Evolutionary conservation across 306 rosid genomes (phyloP).

Genomic region (Quercus variabilis): DNA sequence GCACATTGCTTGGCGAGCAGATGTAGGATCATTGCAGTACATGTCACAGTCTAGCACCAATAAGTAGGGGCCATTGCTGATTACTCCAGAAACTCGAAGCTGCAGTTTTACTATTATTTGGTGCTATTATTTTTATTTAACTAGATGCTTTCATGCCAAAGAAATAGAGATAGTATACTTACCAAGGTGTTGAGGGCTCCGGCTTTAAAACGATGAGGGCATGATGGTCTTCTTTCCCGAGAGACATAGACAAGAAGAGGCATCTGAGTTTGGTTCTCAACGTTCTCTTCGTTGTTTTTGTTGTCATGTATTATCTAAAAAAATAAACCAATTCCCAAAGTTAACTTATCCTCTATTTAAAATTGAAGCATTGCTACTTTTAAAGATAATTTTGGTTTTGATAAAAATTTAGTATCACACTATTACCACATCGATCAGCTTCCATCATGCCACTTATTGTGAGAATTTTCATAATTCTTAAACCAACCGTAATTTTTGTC

Average conservation of each 20-base stretch:
- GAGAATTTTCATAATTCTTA: too few species aligned
- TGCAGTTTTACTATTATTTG: constrained; percentile 5
- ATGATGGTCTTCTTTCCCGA: constrained; percentile 50
- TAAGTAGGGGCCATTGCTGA: constrained; percentile 55
- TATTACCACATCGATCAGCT: too few species aligned
- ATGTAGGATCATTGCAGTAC: constrained; percentile 63
- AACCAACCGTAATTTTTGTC: too few species aligned
- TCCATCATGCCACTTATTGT: too few species aligned
- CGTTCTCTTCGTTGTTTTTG: background rate
- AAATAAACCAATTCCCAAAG: background rate
- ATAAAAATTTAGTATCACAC: too few species aligned
- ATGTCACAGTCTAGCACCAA: constrained; percentile 66
- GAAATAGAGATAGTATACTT: constrained; percentile 8
- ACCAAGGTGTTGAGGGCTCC: constrained; percentile 74
- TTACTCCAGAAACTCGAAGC: constrained; percentile 56
- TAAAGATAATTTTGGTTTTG: too few species aligned
- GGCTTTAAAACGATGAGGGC: constrained; percentile 68
- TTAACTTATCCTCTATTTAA: background rate
- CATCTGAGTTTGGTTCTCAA: background rate
- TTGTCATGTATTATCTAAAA: background rate
- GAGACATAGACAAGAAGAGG: constrained; percentile 52
- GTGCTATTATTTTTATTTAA: background rate
- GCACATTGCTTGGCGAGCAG: constrained; percentile 68
- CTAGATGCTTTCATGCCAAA: background rate
- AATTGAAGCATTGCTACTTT: too few species aligned